Conservation (phyloP, 1,139 yeast species). For the Scheffersomyces quercinus region DNA sequence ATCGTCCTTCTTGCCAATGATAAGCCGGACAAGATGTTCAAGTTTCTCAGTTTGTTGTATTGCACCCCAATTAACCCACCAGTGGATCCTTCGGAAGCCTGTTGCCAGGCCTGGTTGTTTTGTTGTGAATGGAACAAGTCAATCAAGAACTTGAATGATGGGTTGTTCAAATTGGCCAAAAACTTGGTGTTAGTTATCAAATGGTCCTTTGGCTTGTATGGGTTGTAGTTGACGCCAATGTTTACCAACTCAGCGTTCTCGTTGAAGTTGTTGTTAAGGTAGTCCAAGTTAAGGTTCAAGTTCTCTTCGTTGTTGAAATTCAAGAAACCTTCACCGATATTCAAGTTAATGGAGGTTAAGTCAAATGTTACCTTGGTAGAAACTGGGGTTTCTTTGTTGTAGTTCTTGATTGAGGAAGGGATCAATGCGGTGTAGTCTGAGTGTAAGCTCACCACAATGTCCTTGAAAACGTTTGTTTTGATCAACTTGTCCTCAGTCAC, state of each 20-base stretch:
- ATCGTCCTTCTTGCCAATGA: slow-evolving; percentile 43
- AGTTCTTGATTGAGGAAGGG: slow-evolving; percentile 25
- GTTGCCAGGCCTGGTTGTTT: slow-evolving; percentile 44
- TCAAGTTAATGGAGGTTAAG: slow-evolving; percentile 34
- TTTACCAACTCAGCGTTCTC: slow-evolving; percentile 45
- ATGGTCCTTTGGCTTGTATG: slow-evolving; percentile 48
- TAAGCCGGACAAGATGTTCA: slow-evolving; percentile 38
- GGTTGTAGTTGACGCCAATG: slow-evolving; percentile 45
- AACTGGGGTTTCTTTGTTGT: slow-evolving; percentile 38
- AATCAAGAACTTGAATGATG: slow-evolving; percentile 39
- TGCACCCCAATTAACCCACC: slow-evolving; percentile 50
- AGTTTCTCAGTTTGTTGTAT: slow-evolving; percentile 9
- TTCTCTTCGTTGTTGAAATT: slow-evolving; percentile 43
- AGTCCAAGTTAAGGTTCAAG: slow-evolving; percentile 39
- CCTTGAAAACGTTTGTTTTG: slow-evolving; percentile 47
- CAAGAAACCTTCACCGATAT: slow-evolving; percentile 36
- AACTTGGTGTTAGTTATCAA: slow-evolving; percentile 37
- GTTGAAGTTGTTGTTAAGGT: slow-evolving; percentile 45
- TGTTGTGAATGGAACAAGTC: slow-evolving; percentile 38
- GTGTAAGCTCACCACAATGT: slow-evolving; percentile 32
- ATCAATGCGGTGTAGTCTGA: slow-evolving; percentile 33
- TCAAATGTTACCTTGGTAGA: slow-evolving; percentile 42
- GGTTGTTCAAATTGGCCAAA: slow-evolving; percentile 40
- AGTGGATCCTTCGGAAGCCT: slow-evolving; percentile 29
- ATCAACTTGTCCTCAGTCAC: slow-evolving; percentile 27